These are phyloP conservation scores for Lyophyllum atratum DNA, from an alignment of 768 basidiomycete genomes.

Conservation along the genomic window DNA sequence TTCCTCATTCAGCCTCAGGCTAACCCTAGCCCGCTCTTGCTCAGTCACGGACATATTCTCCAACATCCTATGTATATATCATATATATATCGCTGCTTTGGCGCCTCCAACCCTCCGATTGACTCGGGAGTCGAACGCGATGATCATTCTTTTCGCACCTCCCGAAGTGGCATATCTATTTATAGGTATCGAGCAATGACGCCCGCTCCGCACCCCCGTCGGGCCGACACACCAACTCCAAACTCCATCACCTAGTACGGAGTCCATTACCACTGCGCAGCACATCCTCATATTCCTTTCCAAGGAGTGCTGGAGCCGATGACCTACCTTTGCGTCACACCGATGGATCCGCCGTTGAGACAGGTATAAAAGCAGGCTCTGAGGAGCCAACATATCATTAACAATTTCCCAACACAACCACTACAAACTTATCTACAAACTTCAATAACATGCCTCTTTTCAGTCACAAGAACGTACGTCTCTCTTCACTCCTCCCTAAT, in stretches of 20 bases:
- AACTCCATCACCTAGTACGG: not conserved
- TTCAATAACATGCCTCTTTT: conserved; percentile 30
- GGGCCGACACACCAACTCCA: too few relatives aligned
- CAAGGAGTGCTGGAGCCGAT: not conserved
- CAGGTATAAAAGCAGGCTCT: not conserved
- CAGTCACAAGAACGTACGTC: conserved; percentile 22
- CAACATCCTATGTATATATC: conserved; percentile 4
- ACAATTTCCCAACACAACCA: not conserved
- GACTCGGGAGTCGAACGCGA: too few relatives aligned
- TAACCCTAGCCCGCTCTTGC: not conserved
- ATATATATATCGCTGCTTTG: conserved; percentile 1
- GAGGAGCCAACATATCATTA: not conserved
- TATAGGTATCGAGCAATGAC: too few relatives aligned
- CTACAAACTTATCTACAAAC: not conserved
- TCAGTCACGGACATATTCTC: conserved; percentile 1
- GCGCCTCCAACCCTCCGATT: not conserved
- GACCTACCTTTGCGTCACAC: conserved; percentile 8
- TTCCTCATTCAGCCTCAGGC: too few relatives aligned
- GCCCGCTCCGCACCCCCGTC: too few relatives aligned
- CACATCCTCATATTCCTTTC: not conserved
- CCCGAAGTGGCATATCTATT: too few relatives aligned
- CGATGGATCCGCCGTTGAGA: not conserved
- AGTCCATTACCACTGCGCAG: not conserved
- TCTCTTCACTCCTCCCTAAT: not conserved
- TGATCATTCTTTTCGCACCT: too few relatives aligned